A percentile compares a stretch with the other conserved stretches of the same genome.
phyloP scores from a whole-genome alignment of 202 grass and related monocot species.

The Panicum virgatum region DNA sequence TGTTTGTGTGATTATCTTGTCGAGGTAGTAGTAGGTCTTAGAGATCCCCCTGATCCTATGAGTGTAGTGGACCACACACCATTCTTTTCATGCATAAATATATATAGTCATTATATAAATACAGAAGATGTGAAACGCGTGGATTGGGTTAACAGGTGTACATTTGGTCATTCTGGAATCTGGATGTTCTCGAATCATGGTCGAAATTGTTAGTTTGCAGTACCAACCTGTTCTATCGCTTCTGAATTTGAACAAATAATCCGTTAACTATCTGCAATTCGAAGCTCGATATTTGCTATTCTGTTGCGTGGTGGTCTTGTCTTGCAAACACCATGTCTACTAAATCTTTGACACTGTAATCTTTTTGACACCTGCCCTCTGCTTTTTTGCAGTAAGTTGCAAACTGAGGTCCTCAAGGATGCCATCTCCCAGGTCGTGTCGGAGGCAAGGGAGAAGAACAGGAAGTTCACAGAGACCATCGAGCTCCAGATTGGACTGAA shows the following conservation, averaged over 20 bases:
- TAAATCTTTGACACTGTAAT: neutral
- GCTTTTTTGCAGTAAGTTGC: constrained; percentile 60
- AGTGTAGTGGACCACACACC: neutral
- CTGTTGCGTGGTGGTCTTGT: neutral
- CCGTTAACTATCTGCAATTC: neutral
- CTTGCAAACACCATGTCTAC: neutral
- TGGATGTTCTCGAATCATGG: neutral
- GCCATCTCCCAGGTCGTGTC: constrained; percentile 52
- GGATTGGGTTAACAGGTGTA: neutral
- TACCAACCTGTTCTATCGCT: neutral
- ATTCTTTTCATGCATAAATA: neutral
- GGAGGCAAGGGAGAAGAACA: constrained; percentile 59
- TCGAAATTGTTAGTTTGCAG: neutral
- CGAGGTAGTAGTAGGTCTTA: neutral
- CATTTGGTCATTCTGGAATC: neutral
- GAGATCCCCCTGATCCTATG: neutral
- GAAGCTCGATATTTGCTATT: neutral
- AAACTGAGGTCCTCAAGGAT: constrained; percentile 58
- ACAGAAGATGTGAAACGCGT: neutral
- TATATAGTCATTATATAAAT: neutral
- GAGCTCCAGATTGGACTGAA: constrained; percentile 80
- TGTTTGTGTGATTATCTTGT: neutral
- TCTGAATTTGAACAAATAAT: neutral
- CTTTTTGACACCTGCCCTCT: neutral
- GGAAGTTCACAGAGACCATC: constrained; percentile 64